Conservation (phyloP, 495 filamentous ascomycete species). For the Tuber brumale region DNA sequence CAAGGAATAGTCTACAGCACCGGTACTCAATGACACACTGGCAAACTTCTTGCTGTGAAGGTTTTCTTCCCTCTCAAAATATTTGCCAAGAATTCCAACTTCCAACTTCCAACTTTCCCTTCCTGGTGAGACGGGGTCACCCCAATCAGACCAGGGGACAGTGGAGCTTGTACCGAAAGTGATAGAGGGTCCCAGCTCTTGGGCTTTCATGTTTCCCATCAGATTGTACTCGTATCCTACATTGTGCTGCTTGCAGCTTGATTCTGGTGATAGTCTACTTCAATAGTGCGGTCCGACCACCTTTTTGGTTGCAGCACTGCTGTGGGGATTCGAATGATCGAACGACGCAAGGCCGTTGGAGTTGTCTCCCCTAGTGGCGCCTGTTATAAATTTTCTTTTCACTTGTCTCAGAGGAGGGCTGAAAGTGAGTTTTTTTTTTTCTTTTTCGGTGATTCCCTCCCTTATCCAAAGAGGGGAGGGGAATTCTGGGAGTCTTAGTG, state of each 20-base stretch:
- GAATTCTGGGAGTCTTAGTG: not conserved
- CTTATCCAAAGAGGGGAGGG: not conserved
- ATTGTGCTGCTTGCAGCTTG: not conserved
- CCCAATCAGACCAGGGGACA: not conserved
- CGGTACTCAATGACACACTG: too few relatives aligned
- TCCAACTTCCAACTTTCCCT: too few relatives aligned
- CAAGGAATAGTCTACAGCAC: too few relatives aligned
- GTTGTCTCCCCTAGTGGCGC: not conserved
- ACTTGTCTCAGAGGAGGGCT: not conserved
- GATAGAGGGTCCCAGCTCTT: not conserved
- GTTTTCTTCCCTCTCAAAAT: too few relatives aligned
- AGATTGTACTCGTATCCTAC: not conserved
- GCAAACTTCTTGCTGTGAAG: too few relatives aligned
- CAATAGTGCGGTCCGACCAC: not conserved
- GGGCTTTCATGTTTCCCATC: not conserved
- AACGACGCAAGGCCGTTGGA: not conserved
- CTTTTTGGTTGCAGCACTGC: not conserved
- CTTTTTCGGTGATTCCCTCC: not conserved
- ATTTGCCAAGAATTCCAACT: too few relatives aligned
- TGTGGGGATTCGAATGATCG: not conserved
- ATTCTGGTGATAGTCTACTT: not conserved
- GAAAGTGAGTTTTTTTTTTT: not conserved
- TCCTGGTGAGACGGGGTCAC: too few relatives aligned
- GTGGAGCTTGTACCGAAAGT: not conserved
- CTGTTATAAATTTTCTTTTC: not conserved